Evolutionary conservation across 2,329 filamentous ascomycete genomes (phyloP).

Genomic region (Fusarium sp.): DNA sequence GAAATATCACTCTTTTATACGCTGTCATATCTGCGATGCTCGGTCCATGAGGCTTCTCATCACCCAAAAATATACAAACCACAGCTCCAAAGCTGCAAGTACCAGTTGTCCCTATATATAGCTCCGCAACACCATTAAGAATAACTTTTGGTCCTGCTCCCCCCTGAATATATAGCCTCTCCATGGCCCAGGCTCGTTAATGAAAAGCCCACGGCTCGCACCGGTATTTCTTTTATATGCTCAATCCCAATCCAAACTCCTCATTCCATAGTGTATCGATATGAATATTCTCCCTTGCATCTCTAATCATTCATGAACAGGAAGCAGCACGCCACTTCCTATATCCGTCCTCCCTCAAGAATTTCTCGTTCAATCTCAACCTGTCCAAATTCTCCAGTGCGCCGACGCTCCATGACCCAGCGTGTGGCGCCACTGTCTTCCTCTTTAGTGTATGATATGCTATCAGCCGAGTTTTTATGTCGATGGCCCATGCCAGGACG

Average conservation of each 20-base stretch:
- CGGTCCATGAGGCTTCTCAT: constrained; percentile 5
- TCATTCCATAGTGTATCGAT: constrained; percentile 21
- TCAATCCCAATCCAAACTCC: constrained; percentile 39
- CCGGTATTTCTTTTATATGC: constrained; percentile 33
- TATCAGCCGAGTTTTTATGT: constrained; percentile 73
- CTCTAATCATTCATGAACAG: constrained; percentile 26
- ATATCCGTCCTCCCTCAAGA: constrained; percentile 69
- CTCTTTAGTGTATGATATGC: constrained; percentile 79
- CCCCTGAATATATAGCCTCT: constrained; percentile 1
- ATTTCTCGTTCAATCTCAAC: constrained; percentile 76
- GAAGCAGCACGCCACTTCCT: constrained; percentile 26
- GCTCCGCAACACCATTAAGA: constrained; percentile 28
- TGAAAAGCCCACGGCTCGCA: constrained; percentile 20
- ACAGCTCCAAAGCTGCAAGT: constrained; percentile 12
- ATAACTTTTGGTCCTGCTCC: constrained; percentile 33
- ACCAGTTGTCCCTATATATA: constrained; percentile 17
- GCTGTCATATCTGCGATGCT: constrained; percentile 13
- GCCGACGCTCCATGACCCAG: constrained; percentile 79
- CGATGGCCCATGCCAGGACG: constrained; percentile 59
- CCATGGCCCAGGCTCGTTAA: constrained; percentile 8
- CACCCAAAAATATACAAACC: constrained; percentile 14
- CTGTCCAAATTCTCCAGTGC: constrained; percentile 76
- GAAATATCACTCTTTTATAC: not conserved
- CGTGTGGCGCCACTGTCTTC: constrained; percentile 71
- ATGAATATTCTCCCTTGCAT: constrained; percentile 17